Conservation (phyloP, 2,329 filamentous ascomycete species). For the Penicillium sp. region DNA sequence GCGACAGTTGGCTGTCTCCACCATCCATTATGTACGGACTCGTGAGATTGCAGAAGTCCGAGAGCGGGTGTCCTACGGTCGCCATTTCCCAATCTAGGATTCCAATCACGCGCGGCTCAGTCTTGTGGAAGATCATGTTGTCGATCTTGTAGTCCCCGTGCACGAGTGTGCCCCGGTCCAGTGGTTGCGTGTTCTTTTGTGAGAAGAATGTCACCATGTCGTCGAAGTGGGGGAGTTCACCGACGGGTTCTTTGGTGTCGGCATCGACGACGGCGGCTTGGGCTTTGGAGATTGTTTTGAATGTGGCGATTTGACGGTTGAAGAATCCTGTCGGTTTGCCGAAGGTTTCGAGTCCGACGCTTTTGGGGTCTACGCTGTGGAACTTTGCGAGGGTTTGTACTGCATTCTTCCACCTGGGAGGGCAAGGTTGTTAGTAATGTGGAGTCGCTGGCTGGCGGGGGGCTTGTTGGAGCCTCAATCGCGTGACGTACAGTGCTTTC, state of each 20-base stretch:
- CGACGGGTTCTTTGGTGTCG: constrained; percentile 74
- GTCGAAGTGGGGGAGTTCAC: constrained; percentile 77
- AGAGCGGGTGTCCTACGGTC: constrained; percentile 92
- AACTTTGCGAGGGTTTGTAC: constrained; percentile 80
- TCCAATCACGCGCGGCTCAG: constrained; percentile 82
- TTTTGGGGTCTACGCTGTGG: constrained; percentile 68
- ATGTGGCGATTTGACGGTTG: constrained; percentile 78
- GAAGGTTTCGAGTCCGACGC: constrained; percentile 69
- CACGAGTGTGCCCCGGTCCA: constrained; percentile 74
- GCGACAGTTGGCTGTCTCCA: constrained; percentile 37
- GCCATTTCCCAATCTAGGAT: constrained; percentile 99
- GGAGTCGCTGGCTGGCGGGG: background rate
- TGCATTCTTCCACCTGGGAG: constrained; percentile 72
- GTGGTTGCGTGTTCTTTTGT: constrained; percentile 67
- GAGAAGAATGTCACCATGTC: constrained; percentile 78
- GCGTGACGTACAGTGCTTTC: constrained; percentile 60
- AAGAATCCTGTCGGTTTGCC: constrained; percentile 79
- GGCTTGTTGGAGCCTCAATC: constrained; percentile 3
- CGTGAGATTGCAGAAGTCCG: constrained; percentile 79
- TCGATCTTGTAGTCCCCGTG: constrained; percentile 98
- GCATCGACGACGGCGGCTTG: constrained; percentile 75
- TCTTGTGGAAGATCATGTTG: constrained; percentile 86
- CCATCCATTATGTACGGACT: constrained; percentile 41
- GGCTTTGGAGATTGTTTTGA: constrained; percentile 71
- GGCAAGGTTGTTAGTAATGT: background rate